Conservation (phyloP, 768 basidiomycete species). For the Pisolithus sp. region DNA sequence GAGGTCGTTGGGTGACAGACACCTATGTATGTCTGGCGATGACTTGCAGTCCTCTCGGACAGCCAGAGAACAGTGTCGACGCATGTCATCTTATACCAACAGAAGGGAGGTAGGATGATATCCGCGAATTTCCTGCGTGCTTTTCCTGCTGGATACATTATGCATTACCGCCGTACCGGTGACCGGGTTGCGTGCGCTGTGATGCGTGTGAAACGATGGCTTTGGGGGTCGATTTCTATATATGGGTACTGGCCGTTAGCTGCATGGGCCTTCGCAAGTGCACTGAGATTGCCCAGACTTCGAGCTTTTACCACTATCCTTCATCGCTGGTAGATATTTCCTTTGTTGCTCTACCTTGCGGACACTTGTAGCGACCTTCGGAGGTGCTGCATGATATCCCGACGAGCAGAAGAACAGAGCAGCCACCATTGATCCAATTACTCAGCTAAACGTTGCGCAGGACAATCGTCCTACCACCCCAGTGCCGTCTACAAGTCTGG, state of each 20-base stretch:
- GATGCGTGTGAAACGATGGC: background rate
- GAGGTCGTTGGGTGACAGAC: too few species aligned
- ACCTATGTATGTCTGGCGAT: too few species aligned
- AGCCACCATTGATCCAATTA: slow-evolving; percentile 66
- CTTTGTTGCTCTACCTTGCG: slow-evolving; percentile 8
- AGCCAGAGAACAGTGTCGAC: too few species aligned
- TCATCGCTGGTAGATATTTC: slow-evolving; percentile 15
- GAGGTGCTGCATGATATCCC: slow-evolving; percentile 22
- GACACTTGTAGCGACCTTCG: slow-evolving; percentile 19
- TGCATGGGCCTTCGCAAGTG: slow-evolving; percentile 16
- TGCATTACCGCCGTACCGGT: too few species aligned
- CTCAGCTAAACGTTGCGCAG: slow-evolving; percentile 50
- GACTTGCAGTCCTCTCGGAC: too few species aligned
- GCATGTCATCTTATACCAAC: too few species aligned
- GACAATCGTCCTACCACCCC: slow-evolving; percentile 41
- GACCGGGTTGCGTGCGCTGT: too few species aligned
- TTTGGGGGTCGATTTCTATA: slow-evolving; percentile 25
- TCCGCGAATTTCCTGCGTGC: too few species aligned
- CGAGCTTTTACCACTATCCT: slow-evolving; percentile 12
- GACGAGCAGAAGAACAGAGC: slow-evolving; percentile 14
- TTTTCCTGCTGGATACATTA: too few species aligned
- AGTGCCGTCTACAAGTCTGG: slow-evolving; percentile 43
- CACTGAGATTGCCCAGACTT: slow-evolving; percentile 19
- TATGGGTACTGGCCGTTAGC: slow-evolving; percentile 12
- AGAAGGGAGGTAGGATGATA: too few species aligned